A percentile compares a stretch with the other conserved stretches of the same genome.
These are phyloP conservation scores for Stentor roeselii DNA, from an alignment of 73 alveolate species.

Conservation along the genomic window DNA sequence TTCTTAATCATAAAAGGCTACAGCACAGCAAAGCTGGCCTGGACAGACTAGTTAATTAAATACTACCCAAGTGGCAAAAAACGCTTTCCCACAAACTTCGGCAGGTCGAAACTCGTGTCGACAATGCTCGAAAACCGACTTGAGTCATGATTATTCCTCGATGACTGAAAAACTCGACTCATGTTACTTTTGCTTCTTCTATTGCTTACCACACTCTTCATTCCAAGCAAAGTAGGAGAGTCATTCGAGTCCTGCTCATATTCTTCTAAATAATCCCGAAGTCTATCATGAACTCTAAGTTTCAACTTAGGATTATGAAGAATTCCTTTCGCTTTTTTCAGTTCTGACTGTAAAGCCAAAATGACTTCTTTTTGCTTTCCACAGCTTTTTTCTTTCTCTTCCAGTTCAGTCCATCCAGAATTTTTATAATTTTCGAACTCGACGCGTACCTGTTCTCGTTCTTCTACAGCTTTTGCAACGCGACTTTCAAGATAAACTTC, in stretches of 20 bases:
- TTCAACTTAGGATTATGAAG: constrained; percentile 4
- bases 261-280: constrained; percentile 1
- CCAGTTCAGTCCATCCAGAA: neutral
- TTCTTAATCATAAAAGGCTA: constrained; percentile 13
- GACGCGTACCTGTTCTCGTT: neutral
- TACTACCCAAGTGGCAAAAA: too few relatives aligned
- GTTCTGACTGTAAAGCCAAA: neutral
- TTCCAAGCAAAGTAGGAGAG: neutral
- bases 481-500: neutral
- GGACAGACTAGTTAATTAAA: too few relatives aligned
- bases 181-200: neutral
- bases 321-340: constrained; percentile 1
- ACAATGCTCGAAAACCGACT: too few relatives aligned
- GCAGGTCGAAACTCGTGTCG: too few relatives aligned
- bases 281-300: constrained; percentile 1
- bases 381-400: neutral
- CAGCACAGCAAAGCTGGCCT: neutral
- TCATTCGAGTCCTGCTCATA: neutral
- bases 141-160: neutral
- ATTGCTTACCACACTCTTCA: neutral
- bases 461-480: neutral
- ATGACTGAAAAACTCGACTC: neutral
- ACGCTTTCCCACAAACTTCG: too few relatives aligned
- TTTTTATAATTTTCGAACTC: neutral
- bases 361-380: neutral